These are phyloP conservation scores for Tolypocladium tropicale DNA, from an alignment of 2,329 filamentous ascomycete genomes.

Conservation along the genomic window DNA sequence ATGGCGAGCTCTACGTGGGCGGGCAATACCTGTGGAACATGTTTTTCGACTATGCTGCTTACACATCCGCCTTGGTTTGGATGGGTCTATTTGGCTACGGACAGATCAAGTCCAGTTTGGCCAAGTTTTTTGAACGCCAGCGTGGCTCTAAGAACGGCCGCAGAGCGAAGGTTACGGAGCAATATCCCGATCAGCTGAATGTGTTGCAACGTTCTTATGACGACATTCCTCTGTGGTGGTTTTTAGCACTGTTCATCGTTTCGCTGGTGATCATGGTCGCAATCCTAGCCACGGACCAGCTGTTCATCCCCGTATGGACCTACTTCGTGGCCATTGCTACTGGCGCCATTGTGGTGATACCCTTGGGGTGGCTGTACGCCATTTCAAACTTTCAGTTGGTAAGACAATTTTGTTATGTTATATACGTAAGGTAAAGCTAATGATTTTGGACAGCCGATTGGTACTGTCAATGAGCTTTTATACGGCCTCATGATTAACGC, in stretches of 20 bases:
- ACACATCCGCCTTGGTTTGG: slow-evolving; percentile 48
- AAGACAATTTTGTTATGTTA: background rate
- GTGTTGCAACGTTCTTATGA: slow-evolving; percentile 45
- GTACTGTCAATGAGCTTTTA: slow-evolving; percentile 48
- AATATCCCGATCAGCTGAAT: slow-evolving; percentile 49
- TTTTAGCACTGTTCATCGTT: slow-evolving; percentile 34
- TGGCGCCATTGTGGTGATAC: slow-evolving; percentile 44
- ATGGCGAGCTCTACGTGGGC: slow-evolving; percentile 47
- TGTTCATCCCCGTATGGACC: slow-evolving; percentile 51
- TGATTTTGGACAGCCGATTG: slow-evolving; percentile 27
- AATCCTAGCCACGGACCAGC: slow-evolving; percentile 36
- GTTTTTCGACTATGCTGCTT: slow-evolving; percentile 51
- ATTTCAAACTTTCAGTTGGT: slow-evolving; percentile 41
- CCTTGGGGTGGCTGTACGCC: slow-evolving; percentile 49
- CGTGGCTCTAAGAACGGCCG: slow-evolving; percentile 14
- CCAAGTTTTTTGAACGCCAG: slow-evolving; percentile 28
- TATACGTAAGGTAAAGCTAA: background rate
- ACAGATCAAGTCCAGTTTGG: slow-evolving; percentile 33
- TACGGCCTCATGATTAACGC: slow-evolving; percentile 50
- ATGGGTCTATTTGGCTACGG: slow-evolving; percentile 43
- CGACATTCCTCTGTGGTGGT: slow-evolving; percentile 52
- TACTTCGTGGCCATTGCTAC: slow-evolving; percentile 46
- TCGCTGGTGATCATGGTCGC: slow-evolving; percentile 39
- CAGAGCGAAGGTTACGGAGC: slow-evolving; percentile 33
- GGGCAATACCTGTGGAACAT: slow-evolving; percentile 46